These are phyloP conservation scores for Nannizziopsis arthrosporioides DNA, from an alignment of 2,329 filamentous ascomycete genomes.

Conservation along the genomic window DNA sequence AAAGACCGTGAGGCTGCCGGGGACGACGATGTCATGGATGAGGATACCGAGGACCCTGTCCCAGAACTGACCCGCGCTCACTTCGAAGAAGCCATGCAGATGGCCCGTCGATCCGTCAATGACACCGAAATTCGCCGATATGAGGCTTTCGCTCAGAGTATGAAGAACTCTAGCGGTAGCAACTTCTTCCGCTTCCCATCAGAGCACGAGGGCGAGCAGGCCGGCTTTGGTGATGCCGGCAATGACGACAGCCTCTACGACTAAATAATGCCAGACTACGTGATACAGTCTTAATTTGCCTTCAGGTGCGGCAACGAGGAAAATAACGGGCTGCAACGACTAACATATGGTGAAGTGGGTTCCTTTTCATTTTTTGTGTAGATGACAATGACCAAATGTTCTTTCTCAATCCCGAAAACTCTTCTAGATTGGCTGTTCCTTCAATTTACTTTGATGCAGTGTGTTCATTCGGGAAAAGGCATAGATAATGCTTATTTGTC, in stretches of 20 bases:
- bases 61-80: constrained; percentile 91
- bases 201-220: constrained; percentile 41
- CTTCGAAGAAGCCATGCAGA: constrained; percentile 97
- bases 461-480: not conserved
- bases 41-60: constrained; percentile 79
- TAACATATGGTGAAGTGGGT: not conserved
- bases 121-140: constrained; percentile 97
- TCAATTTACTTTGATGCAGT: not conserved
- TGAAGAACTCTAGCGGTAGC: constrained; percentile 95
- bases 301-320: constrained; percentile 4
- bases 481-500: too few relatives aligned
- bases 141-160: constrained; percentile 95
- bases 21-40: constrained; percentile 64
- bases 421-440: constrained; percentile 9
- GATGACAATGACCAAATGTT: not conserved
- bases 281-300: constrained; percentile 4
- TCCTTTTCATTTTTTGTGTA: constrained; percentile 4
- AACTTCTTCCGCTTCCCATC: constrained; percentile 95
- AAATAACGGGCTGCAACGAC: constrained; percentile 2
- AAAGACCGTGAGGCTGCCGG: constrained; percentile 82
- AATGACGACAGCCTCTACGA: constrained; percentile 97
- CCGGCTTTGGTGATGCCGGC: constrained; percentile 67
- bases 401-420: not conserved
- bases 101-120: constrained; percentile 82
- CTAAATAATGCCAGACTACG: constrained; percentile 16